These are phyloP conservation scores for Aspergillus sp. DNA, from an alignment of 2,329 filamentous ascomycete species.

Conservation along the genomic window DNA sequence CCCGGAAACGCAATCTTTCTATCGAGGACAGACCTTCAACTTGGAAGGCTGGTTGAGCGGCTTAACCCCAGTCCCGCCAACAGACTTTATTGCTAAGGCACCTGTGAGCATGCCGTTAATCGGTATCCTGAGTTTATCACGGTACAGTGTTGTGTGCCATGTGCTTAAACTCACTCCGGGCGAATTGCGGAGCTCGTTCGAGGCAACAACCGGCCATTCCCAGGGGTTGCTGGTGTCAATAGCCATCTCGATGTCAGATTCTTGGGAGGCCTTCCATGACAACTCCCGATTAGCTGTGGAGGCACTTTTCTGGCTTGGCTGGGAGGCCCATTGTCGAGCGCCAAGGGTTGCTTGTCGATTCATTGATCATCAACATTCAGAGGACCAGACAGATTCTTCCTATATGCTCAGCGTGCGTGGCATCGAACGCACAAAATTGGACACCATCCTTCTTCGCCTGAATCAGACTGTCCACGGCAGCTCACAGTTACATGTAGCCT, in stretches of 20 bases:
- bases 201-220: constrained; percentile 35
- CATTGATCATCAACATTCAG: neutral
- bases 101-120: constrained; percentile 41
- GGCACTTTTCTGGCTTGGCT: constrained; percentile 22
- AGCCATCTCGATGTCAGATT: constrained; percentile 28
- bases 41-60: constrained; percentile 20
- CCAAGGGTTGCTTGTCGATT: constrained; percentile 3
- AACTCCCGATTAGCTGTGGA: constrained; percentile 25
- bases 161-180: constrained; percentile 27
- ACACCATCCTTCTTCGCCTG: constrained; percentile 2
- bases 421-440: neutral
- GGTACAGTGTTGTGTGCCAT: constrained; percentile 29
- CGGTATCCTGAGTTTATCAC: constrained; percentile 32
- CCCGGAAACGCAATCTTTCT: constrained; percentile 7
- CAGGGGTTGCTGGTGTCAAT: constrained; percentile 39
- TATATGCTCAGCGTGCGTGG: constrained; percentile 19
- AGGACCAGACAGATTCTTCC: neutral
- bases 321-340: constrained; percentile 15
- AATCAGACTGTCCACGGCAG: constrained; percentile 5
- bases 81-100: constrained; percentile 33
- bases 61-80: constrained; percentile 23
- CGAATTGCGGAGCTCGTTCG: constrained; percentile 22
- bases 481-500: constrained; percentile 5
- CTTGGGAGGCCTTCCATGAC: constrained; percentile 34
- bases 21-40: constrained; percentile 8